Conservation (phyloP, 805 yeast species). For the Candida anglica region DNA sequence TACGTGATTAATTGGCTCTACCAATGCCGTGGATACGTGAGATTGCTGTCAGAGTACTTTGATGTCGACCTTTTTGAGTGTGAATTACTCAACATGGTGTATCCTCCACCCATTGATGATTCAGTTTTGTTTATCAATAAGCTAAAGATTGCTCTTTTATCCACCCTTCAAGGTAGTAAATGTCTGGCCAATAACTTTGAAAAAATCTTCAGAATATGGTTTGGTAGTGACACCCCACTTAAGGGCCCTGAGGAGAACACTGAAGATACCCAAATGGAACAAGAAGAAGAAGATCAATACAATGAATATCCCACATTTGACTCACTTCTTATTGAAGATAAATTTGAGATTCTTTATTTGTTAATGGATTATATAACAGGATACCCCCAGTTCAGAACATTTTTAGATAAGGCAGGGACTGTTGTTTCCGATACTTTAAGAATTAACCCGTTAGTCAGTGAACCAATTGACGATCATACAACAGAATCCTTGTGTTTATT, state of each 20-base stretch:
- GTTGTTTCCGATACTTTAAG: slow-evolving; percentile 21
- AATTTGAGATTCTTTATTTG: slow-evolving; percentile 45
- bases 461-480: slow-evolving; percentile 7
- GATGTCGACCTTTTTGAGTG: slow-evolving; percentile 61
- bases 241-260: slow-evolving; percentile 23
- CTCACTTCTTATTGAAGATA: slow-evolving; percentile 38
- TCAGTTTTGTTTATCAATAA: slow-evolving; percentile 35
- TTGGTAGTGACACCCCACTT: slow-evolving; percentile 30
- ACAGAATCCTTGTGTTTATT: slow-evolving; percentile 34
- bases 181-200: slow-evolving; percentile 27
- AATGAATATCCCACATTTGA: slow-evolving; percentile 31
- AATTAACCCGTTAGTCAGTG: slow-evolving; percentile 10
- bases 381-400: slow-evolving; percentile 43
- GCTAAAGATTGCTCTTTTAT: slow-evolving; percentile 40
- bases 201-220: slow-evolving; percentile 27
- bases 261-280: no score
- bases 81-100: slow-evolving; percentile 42
- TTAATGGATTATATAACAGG: slow-evolving; percentile 42
- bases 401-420: slow-evolving; percentile 35
- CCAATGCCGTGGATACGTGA: slow-evolving; percentile 48
- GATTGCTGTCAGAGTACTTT: slow-evolving; percentile 47
- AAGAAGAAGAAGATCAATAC: slow-evolving; percentile 12
- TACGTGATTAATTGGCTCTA: slow-evolving; percentile 53
- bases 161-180: slow-evolving; percentile 36
- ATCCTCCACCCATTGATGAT: slow-evolving; percentile 32